Conservation (phyloP, 2,329 filamentous ascomycete species). For the Conoideocrella luteorostrata region DNA sequence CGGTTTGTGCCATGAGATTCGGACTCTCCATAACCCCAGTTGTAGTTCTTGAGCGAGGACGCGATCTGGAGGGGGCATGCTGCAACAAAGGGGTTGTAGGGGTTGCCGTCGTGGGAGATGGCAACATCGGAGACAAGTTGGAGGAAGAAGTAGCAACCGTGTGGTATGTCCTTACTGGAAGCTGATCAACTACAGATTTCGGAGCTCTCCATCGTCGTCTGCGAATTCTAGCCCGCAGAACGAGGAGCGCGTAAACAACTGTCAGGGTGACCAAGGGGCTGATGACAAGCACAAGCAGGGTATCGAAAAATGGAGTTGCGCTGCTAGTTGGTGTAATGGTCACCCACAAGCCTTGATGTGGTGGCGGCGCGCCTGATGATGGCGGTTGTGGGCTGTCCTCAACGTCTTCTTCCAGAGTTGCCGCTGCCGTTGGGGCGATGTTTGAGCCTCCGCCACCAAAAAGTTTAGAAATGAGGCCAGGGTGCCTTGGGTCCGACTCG, state of each 20-base stretch:
- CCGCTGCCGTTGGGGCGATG: conserved; percentile 15
- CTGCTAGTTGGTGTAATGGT: conserved; percentile 88
- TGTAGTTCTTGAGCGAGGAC: conserved; percentile 60
- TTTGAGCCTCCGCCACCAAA: conserved; percentile 39
- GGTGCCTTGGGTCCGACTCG: conserved; percentile 30
- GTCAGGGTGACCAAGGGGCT: conserved; percentile 89
- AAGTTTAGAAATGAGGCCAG: conserved; percentile 40
- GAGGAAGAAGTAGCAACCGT: conserved; percentile 61
- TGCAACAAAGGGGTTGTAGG: conserved; percentile 77
- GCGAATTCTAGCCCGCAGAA: conserved; percentile 82
- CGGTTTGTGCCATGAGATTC: conserved; percentile 37
- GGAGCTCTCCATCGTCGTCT: conserved; percentile 92
- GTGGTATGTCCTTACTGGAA: conserved; percentile 94
- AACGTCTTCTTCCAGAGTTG: conserved; percentile 17
- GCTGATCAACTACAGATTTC: conserved; percentile 86
- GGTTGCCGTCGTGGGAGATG: conserved; percentile 59
- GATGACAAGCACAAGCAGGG: conserved; percentile 89
- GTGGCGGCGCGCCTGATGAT: conserved; percentile 4
- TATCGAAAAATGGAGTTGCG: conserved; percentile 91
- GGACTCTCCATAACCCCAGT: conserved; percentile 51
- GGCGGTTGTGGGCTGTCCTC: conserved; percentile 6
- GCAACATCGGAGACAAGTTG: conserved; percentile 44
- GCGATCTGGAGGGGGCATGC: conserved; percentile 42
- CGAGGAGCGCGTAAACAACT: conserved; percentile 82
- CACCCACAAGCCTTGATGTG: conserved; percentile 81